Evolutionary conservation across 164 flowering plant genomes (phyloP).

Genomic region (Vitis vinifera): ASM3070453v1 NC_081818.1:26440501-26441000

Average conservation of each 20-base stretch:
- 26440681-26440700: constrained; percentile 56
- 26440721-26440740: constrained; percentile 26
- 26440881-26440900: constrained; percentile 51
- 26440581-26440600: constrained; percentile 43
- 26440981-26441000: constrained; percentile 48
- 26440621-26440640: constrained; percentile 52
- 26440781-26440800: constrained; percentile 48
- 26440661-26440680: constrained; percentile 62
- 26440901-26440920: constrained; percentile 59
- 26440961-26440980: constrained; percentile 38
- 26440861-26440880: constrained; percentile 48
- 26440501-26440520: constrained; percentile 64
- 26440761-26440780: constrained; percentile 56
- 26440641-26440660: constrained; percentile 55
- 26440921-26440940: constrained; percentile 65
- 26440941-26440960: constrained; percentile 45
- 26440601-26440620: constrained; percentile 44
- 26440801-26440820: constrained; percentile 56
- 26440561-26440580: constrained; percentile 69
- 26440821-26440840: constrained; percentile 62
- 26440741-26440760: constrained; percentile 48
- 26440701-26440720: constrained; percentile 48
- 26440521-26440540: constrained; percentile 51
- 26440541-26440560: constrained; percentile 46
- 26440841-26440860: constrained; percentile 35